phyloP scores from a whole-genome alignment of 495 filamentous ascomycete genomes.

The Penicillium manginii region DNA sequence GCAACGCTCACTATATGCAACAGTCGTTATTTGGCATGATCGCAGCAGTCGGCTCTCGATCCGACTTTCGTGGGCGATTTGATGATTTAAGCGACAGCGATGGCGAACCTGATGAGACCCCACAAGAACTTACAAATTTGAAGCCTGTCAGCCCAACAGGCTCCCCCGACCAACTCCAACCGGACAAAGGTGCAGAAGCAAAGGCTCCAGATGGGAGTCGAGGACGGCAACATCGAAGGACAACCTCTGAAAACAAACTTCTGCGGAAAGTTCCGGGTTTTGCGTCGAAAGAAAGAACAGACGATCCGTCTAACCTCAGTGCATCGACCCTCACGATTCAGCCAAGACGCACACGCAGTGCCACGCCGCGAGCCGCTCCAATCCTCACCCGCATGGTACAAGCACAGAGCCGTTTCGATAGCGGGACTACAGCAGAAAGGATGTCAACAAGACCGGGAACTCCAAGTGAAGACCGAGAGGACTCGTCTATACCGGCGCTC shows the following conservation, averaged over 20 bases:
- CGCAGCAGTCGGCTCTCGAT: constrained; percentile 81
- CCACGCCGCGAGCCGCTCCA: constrained; percentile 61
- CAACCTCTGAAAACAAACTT: constrained; percentile 63
- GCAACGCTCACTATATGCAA: constrained; percentile 72
- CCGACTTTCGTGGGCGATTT: constrained; percentile 79
- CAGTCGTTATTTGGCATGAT: constrained; percentile 95
- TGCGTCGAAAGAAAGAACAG: constrained; percentile 39
- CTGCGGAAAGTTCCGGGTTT: constrained; percentile 62
- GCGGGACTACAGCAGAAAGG: constrained; percentile 26
- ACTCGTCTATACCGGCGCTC: constrained; percentile 48
- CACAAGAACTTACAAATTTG: constrained; percentile 14
- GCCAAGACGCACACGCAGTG: constrained; percentile 38
- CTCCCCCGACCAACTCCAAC: constrained; percentile 9
- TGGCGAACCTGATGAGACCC: constrained; percentile 49
- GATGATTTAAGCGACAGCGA: constrained; percentile 84
- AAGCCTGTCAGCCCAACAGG: constrained; percentile 14
- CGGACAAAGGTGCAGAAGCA: background rate
- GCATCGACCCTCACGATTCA: constrained; percentile 22
- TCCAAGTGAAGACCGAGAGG: constrained; percentile 26
- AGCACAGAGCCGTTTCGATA: constrained; percentile 69
- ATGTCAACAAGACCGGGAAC: constrained; percentile 23
- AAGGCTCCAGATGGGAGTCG: constrained; percentile 14
- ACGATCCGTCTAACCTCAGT: constrained; percentile 24
- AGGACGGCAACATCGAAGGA: constrained; percentile 55
- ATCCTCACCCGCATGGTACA: constrained; percentile 83